Conservation (phyloP, 768 basidiomycete species). For the Mycena galopus region DNA sequence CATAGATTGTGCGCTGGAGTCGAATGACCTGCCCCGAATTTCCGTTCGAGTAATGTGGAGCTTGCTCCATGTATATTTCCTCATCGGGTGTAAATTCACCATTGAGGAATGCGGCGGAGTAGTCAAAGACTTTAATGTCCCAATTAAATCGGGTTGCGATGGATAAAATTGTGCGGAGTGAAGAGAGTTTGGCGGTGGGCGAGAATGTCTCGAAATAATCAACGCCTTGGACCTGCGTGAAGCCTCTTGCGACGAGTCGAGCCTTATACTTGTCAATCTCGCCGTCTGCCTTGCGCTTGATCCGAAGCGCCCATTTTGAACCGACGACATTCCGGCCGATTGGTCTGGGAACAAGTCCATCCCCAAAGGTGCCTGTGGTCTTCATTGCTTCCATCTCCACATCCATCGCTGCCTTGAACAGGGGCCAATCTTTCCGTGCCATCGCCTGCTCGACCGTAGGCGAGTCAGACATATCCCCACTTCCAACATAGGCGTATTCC, state of each 20-base stretch:
- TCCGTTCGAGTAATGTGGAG: slow-evolving; percentile 30
- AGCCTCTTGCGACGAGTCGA: not conserved
- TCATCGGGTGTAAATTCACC: slow-evolving; percentile 28
- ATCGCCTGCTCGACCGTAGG: slow-evolving; percentile 25
- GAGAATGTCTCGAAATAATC: slow-evolving; percentile 42
- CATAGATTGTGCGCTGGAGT: slow-evolving; percentile 45
- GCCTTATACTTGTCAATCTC: slow-evolving; percentile 48
- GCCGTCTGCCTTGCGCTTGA: slow-evolving; percentile 52
- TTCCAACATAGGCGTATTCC: slow-evolving; percentile 17
- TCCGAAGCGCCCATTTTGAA: slow-evolving; percentile 43
- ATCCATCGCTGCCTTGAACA: slow-evolving; percentile 15
- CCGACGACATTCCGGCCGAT: slow-evolving; percentile 38
- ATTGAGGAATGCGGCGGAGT: slow-evolving; percentile 33
- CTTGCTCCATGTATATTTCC: slow-evolving; percentile 40
- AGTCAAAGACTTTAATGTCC: slow-evolving; percentile 36
- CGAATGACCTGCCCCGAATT: slow-evolving; percentile 4
- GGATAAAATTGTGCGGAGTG: slow-evolving; percentile 7
- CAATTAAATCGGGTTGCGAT: slow-evolving; percentile 26
- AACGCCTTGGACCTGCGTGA: slow-evolving; percentile 35
- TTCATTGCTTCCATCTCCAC: slow-evolving; percentile 27
- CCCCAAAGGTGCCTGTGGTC: slow-evolving; percentile 14
- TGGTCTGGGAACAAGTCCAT: slow-evolving; percentile 40
- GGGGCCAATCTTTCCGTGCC: slow-evolving; percentile 16
- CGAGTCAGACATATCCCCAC: slow-evolving; percentile 7
- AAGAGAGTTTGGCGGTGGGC: slow-evolving; percentile 9